Percentiles rank a stretch among this genome's conserved stretches.
These are phyloP conservation scores for Pythium rishiriense DNA, from an alignment of 352 stramenopile genomes.

Conservation along the genomic window DNA sequence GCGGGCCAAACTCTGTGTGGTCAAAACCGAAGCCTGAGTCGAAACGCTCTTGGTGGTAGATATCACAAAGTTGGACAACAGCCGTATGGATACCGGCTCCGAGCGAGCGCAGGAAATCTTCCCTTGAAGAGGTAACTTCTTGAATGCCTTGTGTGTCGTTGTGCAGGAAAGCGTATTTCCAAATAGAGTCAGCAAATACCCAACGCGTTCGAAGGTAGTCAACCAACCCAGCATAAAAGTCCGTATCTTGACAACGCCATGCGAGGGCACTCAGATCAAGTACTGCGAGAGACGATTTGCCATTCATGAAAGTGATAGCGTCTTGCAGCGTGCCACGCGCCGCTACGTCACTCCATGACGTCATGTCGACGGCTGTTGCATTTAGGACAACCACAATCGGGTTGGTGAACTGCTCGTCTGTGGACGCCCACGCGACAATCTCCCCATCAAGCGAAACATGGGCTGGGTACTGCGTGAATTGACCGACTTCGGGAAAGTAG, in stretches of 20 bases:
- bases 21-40: constrained; percentile 33
- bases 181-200: constrained; percentile 41
- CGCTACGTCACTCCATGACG: constrained; percentile 61
- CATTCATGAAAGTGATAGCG: constrained; percentile 36
- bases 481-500: constrained; percentile 54
- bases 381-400: constrained; percentile 32
- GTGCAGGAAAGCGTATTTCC: constrained; percentile 56
- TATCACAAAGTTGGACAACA: constrained; percentile 22
- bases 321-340: constrained; percentile 45
- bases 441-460: constrained; percentile 39
- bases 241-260: constrained; percentile 46
- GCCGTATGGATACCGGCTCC: constrained; percentile 37
- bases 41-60: constrained; percentile 40
- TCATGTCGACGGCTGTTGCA: constrained; percentile 43
- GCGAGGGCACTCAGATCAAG: constrained; percentile 39
- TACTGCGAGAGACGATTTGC: constrained; percentile 25
- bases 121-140: constrained; percentile 32
- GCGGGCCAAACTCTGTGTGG: constrained; percentile 50
- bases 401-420: constrained; percentile 17
- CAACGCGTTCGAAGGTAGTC: constrained; percentile 39
- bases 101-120: constrained; percentile 24
- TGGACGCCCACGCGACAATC: constrained; percentile 39
- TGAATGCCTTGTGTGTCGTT: constrained; percentile 37
- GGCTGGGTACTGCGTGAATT: constrained; percentile 54
- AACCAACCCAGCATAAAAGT: constrained; percentile 40